Percentiles rank a stretch among this genome's conserved stretches.
Evolutionary conservation across 129 eudicot species (phyloP).

Genomic region (Pseudognaphalium luteoalbum): DNA sequence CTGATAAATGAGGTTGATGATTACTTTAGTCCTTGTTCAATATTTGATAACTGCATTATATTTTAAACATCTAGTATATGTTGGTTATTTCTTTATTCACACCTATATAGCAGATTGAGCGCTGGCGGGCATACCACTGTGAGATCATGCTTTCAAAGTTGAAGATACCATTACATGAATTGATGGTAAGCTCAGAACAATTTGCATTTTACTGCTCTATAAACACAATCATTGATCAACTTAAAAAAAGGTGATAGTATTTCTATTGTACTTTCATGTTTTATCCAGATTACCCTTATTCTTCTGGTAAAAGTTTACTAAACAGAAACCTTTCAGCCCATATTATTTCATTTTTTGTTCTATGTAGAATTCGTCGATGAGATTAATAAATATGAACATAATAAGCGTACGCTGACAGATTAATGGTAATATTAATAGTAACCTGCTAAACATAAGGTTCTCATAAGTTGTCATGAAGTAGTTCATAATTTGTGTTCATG

Average conservation of each 20-base stretch:
- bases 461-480: background rate
- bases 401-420: conserved; percentile 4
- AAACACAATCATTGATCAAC: conserved; percentile 14
- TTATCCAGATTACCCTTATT: background rate
- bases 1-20: background rate
- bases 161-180: conserved; percentile 68
- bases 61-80: background rate
- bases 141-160: conserved; percentile 98
- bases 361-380: conserved; percentile 5
- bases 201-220: conserved; percentile 1
- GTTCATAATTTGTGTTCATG: background rate
- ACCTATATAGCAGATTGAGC: conserved; percentile 65
- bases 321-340: conserved; percentile 13
- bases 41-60: background rate
- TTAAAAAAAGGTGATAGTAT: conserved; percentile 2
- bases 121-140: conserved; percentile 86
- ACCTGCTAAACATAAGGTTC: background rate
- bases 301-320: conserved; percentile 1
- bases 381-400: background rate
- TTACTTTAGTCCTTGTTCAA: background rate
- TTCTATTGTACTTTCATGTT: conserved; percentile 4
- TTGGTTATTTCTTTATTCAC: conserved; percentile 18
- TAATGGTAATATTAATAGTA: background rate
- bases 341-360: conserved; percentile 12
- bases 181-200: conserved; percentile 64